phyloP scores from a whole-genome alignment of 306 rosid species.

The Abrus precatorius region DNA sequence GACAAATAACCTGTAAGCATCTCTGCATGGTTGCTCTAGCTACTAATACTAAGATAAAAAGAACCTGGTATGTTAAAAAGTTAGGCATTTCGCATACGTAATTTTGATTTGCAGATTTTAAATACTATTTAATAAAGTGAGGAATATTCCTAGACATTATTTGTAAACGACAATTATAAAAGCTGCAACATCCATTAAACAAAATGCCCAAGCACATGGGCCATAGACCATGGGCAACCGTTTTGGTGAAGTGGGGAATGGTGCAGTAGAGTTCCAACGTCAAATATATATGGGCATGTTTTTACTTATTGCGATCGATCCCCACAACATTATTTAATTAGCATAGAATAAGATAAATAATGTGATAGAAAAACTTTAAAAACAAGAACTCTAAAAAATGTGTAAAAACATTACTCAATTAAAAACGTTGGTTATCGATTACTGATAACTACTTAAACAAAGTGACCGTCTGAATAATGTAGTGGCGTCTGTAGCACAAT shows the following conservation, averaged over 20 bases:
- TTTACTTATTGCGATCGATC: not conserved
- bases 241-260: not conserved
- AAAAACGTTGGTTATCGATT: not conserved
- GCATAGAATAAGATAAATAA: too few relatives aligned
- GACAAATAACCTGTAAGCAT: not conserved
- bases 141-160: slow-evolving; percentile 36
- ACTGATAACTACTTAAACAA: not conserved
- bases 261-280: not conserved
- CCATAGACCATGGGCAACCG: not conserved
- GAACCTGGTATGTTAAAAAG: not conserved
- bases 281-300: not conserved
- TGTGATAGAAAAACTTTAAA: too few relatives aligned
- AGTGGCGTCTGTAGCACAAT: too few relatives aligned
- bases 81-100: not conserved
- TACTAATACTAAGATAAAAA: not conserved
- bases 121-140: not conserved
- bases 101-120: not conserved
- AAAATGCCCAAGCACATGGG: slow-evolving; percentile 4
- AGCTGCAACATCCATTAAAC: slow-evolving; percentile 44
- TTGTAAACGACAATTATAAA: slow-evolving; percentile 42
- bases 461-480: not conserved
- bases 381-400: too few relatives aligned
- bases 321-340: not conserved
- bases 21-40: not conserved
- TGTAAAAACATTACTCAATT: too few relatives aligned